These are phyloP conservation scores for Limonium bicolor DNA, from an alignment of 148 eudicot genomes.

Conservation along the genomic window DNA sequence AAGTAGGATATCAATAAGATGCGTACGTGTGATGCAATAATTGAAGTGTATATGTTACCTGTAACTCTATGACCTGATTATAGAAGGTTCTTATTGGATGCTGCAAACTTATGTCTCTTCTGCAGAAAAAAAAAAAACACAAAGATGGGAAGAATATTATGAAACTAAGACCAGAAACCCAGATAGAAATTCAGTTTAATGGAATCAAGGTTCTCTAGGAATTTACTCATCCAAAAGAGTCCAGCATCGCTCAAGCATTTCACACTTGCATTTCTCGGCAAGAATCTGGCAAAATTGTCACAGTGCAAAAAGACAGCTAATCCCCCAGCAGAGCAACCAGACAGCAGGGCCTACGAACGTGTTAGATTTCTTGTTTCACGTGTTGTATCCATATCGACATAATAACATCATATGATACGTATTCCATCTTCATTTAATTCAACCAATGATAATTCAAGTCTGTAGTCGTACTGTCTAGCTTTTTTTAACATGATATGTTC, in stretches of 20 bases:
- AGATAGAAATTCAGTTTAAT: neutral
- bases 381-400: no score
- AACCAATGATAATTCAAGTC: no score
- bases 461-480: no score
- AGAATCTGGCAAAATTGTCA: conserved; percentile 50
- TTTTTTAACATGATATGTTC: no score
- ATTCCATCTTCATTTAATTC: no score
- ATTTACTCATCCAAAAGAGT: conserved; percentile 62
- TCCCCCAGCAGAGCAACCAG: conserved; percentile 98
- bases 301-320: conserved; percentile 76
- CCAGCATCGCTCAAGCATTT: conserved; percentile 96
- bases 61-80: conserved; percentile 39
- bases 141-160: neutral
- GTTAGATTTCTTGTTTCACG: no score
- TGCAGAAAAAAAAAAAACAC: conserved; percentile 21
- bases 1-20: no score
- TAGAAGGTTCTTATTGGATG: conserved; percentile 42
- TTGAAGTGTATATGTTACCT: no score
- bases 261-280: conserved; percentile 53
- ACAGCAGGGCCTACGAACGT: conserved; percentile 78
- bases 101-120: conserved; percentile 44
- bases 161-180: neutral
- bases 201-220: neutral
- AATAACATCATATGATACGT: no score
- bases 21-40: no score